Percentiles rank a stretch among this genome's conserved stretches.
Evolutionary conservation across 306 rosid species (phyloP).

Genomic region (Acacia confusa): DNA sequence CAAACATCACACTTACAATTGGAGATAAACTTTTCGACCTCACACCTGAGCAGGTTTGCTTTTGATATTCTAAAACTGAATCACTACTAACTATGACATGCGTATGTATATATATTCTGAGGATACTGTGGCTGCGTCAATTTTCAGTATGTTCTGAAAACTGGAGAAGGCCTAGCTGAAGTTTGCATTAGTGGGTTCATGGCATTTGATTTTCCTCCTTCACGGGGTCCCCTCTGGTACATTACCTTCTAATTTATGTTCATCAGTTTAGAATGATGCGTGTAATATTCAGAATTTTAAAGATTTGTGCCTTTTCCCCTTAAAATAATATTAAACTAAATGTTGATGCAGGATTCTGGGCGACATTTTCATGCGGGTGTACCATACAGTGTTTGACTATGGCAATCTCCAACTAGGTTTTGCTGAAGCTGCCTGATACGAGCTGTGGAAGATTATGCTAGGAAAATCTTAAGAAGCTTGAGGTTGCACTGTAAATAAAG

Average conservation of each 20-base stretch:
- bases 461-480: slow-evolving; percentile 19
- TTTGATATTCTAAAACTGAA: background rate
- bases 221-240: slow-evolving; percentile 85
- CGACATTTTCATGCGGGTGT: slow-evolving; percentile 77
- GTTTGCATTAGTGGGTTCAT: slow-evolving; percentile 82
- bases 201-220: slow-evolving; percentile 74
- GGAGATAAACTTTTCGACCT: slow-evolving; percentile 60
- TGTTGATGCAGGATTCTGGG: slow-evolving; percentile 58
- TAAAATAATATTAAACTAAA: background rate
- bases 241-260: background rate
- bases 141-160: slow-evolving; percentile 75
- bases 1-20: slow-evolving; percentile 70
- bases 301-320: background rate
- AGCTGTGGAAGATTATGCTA: slow-evolving; percentile 7
- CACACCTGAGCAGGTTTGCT: slow-evolving; percentile 75
- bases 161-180: slow-evolving; percentile 62
- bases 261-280: background rate
- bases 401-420: slow-evolving; percentile 74
- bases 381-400: slow-evolving; percentile 81
- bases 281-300: background rate
- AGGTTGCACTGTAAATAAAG: slow-evolving; percentile 40
- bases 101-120: background rate
- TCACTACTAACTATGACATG: background rate
- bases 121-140: slow-evolving; percentile 1
- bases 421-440: slow-evolving; percentile 61